These are phyloP conservation scores for Solanum bukasovii DNA, from an alignment of 257 asterid genomes.

Conservation along the genomic window DNA sequence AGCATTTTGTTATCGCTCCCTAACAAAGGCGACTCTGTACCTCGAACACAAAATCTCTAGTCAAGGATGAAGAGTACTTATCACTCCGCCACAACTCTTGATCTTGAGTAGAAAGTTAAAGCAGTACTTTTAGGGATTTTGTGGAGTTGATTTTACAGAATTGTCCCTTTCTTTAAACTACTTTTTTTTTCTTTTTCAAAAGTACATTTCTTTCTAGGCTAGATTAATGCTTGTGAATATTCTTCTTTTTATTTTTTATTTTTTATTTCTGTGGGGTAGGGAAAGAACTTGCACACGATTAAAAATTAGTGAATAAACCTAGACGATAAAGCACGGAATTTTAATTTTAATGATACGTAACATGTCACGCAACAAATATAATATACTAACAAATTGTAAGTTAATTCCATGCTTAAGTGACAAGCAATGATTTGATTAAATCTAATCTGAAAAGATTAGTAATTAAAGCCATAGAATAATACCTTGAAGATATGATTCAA, in stretches of 20 bases:
- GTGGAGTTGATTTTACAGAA: neutral
- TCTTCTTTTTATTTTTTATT: neutral
- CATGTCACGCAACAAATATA: neutral
- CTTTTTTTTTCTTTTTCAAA: neutral
- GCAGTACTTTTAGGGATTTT: neutral
- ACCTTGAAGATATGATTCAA: neutral
- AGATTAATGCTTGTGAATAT: neutral
- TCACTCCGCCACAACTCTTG: too few relatives aligned
- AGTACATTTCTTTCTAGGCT: neutral
- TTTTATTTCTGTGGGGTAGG: neutral
- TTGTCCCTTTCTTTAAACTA: neutral
- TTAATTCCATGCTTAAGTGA: conserved; percentile 5
- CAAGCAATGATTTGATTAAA: conserved; percentile 9
- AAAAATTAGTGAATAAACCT: neutral
- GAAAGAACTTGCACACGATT: neutral
- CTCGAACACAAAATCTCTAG: too few relatives aligned
- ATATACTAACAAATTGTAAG: neutral
- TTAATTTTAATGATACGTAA: neutral
- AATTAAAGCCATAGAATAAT: neutral
- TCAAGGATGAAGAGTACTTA: too few relatives aligned
- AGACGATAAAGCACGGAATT: neutral
- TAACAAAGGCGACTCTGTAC: too few relatives aligned
- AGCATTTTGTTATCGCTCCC: neutral
- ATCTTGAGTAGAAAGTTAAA: neutral
- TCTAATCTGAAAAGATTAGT: conserved; percentile 5